Base-by-base conservation (phyloP, 345 rosid genomes). In the Populus davidiana region DNA sequence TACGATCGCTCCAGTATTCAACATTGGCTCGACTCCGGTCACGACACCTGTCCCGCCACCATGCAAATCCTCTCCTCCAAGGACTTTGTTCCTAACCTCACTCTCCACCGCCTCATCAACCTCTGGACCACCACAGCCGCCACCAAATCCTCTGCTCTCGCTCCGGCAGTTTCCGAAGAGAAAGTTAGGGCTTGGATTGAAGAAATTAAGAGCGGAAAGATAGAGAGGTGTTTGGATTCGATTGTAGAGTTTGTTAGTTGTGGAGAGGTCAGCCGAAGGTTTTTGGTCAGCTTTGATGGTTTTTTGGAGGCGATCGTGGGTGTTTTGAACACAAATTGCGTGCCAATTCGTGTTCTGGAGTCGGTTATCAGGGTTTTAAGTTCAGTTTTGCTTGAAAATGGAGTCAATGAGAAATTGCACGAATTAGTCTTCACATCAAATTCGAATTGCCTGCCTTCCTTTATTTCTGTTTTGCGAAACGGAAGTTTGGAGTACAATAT, bases 1-100 rank as follows among this genome's bases (percentile, higher is more conserved):
- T 80, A 80, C 73, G 83, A 80, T 21, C 83, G 83, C 36, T 75
- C 83, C 83, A 80, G 83, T 33, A 80, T 80, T 61, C 79, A 80
- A 64, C 72, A 65, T 71, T 80, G 83, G 83, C 78, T 80, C 41
- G 83, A 80, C 6, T 49, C 79, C 63, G 83, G 83, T 23, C 83
- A 75, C 79, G 83, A 75, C 72, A 80, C 83, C 8, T 80, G 83
- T 54, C 83, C 83, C 5, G 83, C 83, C 63, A 80, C 83, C 38
- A 80, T 80, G 83, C 83, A 80, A 43, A 67, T 80, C 71, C 83
- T 80, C n/a, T 7, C 72, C 44, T 31, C 79, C 76, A 80, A 71
- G 67, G 83, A 80, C 31, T 27, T 80, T 52, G 72, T 80, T 35
- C 83, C 83, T 31, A 80, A 80, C 27, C 79, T 80, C 68, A 80